Percentiles rank a stretch among this genome's conserved stretches.
These are phyloP conservation scores for Zelonia costaricensis DNA, from an alignment of 208 protist species.

Conservation along the genomic window DNA sequence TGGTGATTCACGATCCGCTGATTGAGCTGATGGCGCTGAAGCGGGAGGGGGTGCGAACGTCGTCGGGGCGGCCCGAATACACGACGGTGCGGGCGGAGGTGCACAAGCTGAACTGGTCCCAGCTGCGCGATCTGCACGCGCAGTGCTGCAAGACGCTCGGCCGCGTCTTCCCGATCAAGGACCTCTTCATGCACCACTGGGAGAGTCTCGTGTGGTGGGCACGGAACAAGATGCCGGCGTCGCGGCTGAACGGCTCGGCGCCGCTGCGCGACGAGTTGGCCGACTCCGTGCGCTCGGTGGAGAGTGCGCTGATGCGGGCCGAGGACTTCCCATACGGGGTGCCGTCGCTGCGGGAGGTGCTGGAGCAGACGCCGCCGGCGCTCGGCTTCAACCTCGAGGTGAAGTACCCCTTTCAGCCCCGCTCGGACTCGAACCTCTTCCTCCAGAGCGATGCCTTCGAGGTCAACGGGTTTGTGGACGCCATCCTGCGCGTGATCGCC, in stretches of 20 bases:
- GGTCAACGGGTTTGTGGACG: conserved; percentile 79
- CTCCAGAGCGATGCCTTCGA: conserved; percentile 77
- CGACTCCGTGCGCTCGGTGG: not conserved
- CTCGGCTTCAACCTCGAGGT: conserved; percentile 78
- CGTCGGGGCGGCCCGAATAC: conserved; percentile 14
- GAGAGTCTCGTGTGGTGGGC: conserved; percentile 22
- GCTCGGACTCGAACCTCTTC: conserved; percentile 70
- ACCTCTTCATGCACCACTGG: conserved; percentile 69
- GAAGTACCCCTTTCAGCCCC: conserved; percentile 79
- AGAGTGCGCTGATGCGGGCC: conserved; percentile 34
- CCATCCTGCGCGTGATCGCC: conserved; percentile 69
- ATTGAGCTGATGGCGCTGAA: conserved; percentile 70
- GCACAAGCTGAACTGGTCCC: conserved; percentile 60
- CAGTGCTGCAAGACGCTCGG: conserved; percentile 61
- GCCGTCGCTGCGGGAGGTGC: conserved; percentile 61
- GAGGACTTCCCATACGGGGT: conserved; percentile 78
- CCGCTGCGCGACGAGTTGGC: conserved; percentile 17
- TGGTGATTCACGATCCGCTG: conserved; percentile 82
- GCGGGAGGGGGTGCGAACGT: conserved; percentile 6
- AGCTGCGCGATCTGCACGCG: conserved; percentile 56
- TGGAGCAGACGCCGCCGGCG: conserved; percentile 52
- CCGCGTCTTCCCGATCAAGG: conserved; percentile 42
- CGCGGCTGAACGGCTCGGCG: conserved; percentile 11
- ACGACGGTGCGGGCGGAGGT: conserved; percentile 54
- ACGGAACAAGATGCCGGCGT: not conserved